Conservation (phyloP, 148 eudicot genomes). For the Pharnaceum exiguum region DNA sequence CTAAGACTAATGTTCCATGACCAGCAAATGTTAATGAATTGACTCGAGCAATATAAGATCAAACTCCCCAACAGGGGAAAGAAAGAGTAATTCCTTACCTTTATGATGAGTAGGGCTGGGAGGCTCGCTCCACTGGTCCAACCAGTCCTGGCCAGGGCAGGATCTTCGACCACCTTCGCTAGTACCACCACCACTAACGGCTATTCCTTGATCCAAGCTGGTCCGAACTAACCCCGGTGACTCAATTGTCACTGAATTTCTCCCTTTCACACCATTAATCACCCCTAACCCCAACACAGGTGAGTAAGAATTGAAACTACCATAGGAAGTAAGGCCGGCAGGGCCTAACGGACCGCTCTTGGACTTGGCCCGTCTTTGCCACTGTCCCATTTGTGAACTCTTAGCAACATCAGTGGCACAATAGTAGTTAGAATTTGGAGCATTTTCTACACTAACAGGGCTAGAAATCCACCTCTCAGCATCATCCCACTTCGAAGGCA, state of each 20-base stretch:
- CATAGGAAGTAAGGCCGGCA: constrained; percentile 31
- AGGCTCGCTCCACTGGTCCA: constrained; percentile 47
- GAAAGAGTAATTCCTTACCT: constrained; percentile 32
- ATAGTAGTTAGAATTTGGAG: constrained; percentile 12
- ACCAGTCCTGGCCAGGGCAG: constrained; percentile 44
- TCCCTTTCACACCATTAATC: constrained; percentile 35
- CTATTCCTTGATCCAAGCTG: constrained; percentile 6
- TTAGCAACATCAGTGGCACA: constrained; percentile 14
- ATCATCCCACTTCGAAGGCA: constrained; percentile 98
- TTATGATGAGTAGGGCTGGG: constrained; percentile 37
- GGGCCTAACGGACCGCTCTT: constrained; percentile 88
- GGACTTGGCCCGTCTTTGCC: constrained; percentile 55
- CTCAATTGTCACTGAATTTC: constrained; percentile 40
- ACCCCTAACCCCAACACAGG: constrained; percentile 53
- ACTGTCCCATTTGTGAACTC: constrained; percentile 19
- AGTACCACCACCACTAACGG: constrained; percentile 24
- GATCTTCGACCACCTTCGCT: constrained; percentile 26
- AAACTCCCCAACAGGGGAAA: no score
- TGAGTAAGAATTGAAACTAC: constrained; percentile 46
- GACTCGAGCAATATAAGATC: no score
- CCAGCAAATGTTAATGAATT: no score
- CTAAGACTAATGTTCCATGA: no score
- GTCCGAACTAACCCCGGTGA: constrained; percentile 19
- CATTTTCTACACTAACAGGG: constrained; percentile 46
- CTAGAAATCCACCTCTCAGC: constrained; percentile 98